These are phyloP conservation scores for Serpula lacrymans DNA, from an alignment of 768 basidiomycete species.

Conservation along the genomic window DNA sequence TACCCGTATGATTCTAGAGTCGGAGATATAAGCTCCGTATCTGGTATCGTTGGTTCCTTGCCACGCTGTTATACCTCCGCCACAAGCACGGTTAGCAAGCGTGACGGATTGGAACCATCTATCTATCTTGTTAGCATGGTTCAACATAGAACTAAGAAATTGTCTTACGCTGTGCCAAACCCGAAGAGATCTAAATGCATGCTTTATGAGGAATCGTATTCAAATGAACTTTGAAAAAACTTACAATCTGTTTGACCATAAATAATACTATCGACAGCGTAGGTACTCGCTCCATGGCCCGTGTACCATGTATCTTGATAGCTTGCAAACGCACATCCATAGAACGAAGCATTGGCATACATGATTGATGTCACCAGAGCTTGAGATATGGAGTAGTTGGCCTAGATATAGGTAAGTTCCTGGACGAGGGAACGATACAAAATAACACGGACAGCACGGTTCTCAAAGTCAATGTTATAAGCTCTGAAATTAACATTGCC, in stretches of 20 bases:
- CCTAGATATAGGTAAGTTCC: constrained; percentile 20
- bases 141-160: neutral
- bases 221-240: constrained; percentile 12
- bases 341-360: constrained; percentile 67
- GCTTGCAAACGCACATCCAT: constrained; percentile 57
- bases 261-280: constrained; percentile 58
- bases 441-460: constrained; percentile 49
- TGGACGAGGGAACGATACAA: neutral
- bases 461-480: constrained; percentile 67
- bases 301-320: constrained; percentile 70
- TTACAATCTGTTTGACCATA: constrained; percentile 64
- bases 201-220: neutral
- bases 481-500: constrained; percentile 59
- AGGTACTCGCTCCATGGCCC: constrained; percentile 54
- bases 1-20: constrained; percentile 51
- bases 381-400: constrained; percentile 56
- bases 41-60: constrained; percentile 53
- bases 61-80: constrained; percentile 67
- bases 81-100: constrained; percentile 61
- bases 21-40: constrained; percentile 53
- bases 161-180: constrained; percentile 53
- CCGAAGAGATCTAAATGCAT: constrained; percentile 48
- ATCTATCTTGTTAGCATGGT: constrained; percentile 39
- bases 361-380: constrained; percentile 61
- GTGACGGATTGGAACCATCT: constrained; percentile 50